Evolutionary conservation across 2,329 filamentous ascomycete genomes (phyloP).

Genomic region (Septoria linicola): DNA sequence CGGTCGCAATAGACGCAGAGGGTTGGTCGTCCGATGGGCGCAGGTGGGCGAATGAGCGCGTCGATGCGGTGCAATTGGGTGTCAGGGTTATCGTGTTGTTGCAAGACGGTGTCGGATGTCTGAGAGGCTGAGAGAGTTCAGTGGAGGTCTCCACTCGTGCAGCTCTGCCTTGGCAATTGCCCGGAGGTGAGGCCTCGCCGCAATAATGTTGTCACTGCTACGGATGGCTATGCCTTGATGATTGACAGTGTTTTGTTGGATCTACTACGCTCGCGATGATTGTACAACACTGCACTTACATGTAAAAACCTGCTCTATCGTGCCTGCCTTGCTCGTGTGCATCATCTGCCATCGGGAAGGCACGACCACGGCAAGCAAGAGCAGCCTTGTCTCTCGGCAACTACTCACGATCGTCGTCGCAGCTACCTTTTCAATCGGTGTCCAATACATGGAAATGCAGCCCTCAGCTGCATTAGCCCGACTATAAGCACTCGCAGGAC

Average conservation of each 20-base stretch:
- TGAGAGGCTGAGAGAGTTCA: not conserved
- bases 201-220: too few relatives aligned
- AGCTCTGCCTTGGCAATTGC: not conserved
- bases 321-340: not conserved
- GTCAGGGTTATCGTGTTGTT: slow-evolving; percentile 3
- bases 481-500: too few relatives aligned
- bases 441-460: not conserved
- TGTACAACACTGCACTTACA: too few relatives aligned
- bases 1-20: not conserved
- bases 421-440: not conserved
- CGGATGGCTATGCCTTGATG: too few relatives aligned
- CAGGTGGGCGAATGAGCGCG: slow-evolving; percentile 1
- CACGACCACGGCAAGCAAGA: not conserved
- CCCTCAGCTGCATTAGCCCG: too few relatives aligned
- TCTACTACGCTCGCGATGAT: too few relatives aligned
- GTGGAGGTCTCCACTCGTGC: not conserved
- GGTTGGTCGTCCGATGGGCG: not conserved
- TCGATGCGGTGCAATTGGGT: not conserved
- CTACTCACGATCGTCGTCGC: too few relatives aligned
- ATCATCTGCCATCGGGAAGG: not conserved
- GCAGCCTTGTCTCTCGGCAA: slow-evolving; percentile 1
- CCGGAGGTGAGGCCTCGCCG: too few relatives aligned
- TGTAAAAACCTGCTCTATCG: not conserved
- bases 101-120: not conserved
- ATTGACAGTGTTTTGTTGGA: too few relatives aligned